Evolutionary conservation across 2,329 filamentous ascomycete genomes (phyloP).

Genomic region (Cadophora malorum): DNA sequence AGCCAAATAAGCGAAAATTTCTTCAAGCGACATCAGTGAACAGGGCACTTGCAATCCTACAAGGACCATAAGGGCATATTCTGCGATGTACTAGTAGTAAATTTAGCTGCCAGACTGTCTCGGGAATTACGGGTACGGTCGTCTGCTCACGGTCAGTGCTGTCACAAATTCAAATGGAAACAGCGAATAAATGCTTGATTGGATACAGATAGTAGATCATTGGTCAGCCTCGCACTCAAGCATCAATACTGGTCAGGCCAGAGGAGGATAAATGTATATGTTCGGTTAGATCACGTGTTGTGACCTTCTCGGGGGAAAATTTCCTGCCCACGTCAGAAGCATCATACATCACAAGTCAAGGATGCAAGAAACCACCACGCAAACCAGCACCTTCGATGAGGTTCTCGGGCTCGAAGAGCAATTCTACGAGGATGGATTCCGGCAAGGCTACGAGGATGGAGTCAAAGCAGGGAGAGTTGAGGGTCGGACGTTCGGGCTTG

Average conservation of each 20-base stretch:
- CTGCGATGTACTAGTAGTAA: constrained; percentile 1
- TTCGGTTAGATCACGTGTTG: too few species aligned
- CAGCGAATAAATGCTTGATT: too few species aligned
- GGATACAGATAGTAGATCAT: too few species aligned
- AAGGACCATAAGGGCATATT: neutral
- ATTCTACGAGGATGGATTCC: constrained; percentile 85
- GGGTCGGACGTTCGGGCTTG: constrained; percentile 87
- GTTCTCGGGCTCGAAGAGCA: constrained; percentile 66
- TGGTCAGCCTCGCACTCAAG: too few species aligned
- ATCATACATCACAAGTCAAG: too few species aligned
- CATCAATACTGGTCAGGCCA: too few species aligned
- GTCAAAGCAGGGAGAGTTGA: constrained; percentile 80
- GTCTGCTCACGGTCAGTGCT: neutral
- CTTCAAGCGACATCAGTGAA: neutral
- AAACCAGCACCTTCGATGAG: constrained; percentile 42
- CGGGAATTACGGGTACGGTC: neutral
- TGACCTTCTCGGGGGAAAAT: too few species aligned
- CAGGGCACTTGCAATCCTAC: neutral
- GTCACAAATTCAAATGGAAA: too few species aligned
- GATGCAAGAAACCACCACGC: constrained; percentile 24
- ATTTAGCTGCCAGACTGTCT: neutral
- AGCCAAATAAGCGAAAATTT: too few species aligned
- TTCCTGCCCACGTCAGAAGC: too few species aligned
- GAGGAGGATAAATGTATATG: too few species aligned
- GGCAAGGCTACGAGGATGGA: constrained; percentile 77